Percentiles rank a stretch among this genome's conserved stretches.
These are phyloP conservation scores for Mucor ambiguus DNA, from an alignment of 371 early-diverging fungal genomes.

Conservation along the genomic window DNA sequence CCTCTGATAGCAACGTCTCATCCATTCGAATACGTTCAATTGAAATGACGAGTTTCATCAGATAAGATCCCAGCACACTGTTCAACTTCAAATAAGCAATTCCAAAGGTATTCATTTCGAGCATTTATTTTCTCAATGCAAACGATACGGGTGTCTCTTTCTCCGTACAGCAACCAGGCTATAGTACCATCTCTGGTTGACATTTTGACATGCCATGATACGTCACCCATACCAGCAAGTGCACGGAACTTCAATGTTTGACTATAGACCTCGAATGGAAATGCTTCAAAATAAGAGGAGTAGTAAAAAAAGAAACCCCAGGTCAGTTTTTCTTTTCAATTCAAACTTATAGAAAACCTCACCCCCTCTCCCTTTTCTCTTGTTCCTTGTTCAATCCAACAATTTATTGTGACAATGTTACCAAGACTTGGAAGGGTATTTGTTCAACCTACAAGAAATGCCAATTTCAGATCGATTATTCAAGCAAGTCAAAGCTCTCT, in stretches of 20 bases:
- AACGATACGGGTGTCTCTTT: no score
- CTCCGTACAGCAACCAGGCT: neutral
- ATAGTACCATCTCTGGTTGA: neutral
- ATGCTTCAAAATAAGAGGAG: slow-evolving; percentile 1
- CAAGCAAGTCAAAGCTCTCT: neutral
- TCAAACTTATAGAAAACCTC: neutral
- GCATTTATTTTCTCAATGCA: neutral
- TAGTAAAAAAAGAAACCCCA: slow-evolving; percentile 2
- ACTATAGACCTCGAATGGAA: neutral
- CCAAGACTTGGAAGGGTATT: slow-evolving; percentile 14
- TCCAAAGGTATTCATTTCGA: neutral
- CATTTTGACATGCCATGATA: neutral
- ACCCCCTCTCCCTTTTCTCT: neutral
- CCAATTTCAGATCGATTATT: neutral
- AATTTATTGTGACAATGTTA: slow-evolving; percentile 3
- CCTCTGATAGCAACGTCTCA: neutral
- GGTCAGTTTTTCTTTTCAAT: neutral
- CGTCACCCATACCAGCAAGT: slow-evolving; percentile 5
- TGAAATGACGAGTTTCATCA: neutral
- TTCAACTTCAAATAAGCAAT: no score
- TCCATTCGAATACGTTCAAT: no score
- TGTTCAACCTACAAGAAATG: neutral
- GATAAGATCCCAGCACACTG: neutral
- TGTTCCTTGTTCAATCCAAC: neutral
- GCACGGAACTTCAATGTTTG: neutral